phyloP scores from a whole-genome alignment of 1,284 basidiomycete species.

The Microbotryomycetes sp. region DNA sequence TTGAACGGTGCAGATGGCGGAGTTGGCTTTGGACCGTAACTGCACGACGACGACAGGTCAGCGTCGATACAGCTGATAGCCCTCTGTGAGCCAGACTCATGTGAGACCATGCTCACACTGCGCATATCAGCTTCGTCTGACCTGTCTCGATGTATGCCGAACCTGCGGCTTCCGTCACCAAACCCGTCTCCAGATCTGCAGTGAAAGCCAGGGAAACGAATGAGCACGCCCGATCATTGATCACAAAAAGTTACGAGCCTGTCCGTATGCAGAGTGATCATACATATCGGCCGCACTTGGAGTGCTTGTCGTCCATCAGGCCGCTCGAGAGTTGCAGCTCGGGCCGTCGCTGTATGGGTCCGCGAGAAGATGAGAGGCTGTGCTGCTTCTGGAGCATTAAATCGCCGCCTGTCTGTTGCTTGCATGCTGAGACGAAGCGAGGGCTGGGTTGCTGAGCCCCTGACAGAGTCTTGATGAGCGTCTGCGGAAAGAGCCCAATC shows the following conservation, averaged over 20 bases:
- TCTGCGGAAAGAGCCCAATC: too few species aligned
- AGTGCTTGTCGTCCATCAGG: constrained; percentile 52
- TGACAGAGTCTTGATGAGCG: too few species aligned
- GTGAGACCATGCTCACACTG: constrained; percentile 63
- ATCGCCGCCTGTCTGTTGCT: constrained; percentile 64
- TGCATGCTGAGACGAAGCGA: constrained; percentile 9
- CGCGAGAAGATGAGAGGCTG: neutral
- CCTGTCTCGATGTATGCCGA: constrained; percentile 90
- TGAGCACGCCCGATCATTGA: neutral
- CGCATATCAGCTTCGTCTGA: constrained; percentile 85
- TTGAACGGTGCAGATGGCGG: constrained; percentile 54
- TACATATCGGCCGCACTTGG: constrained; percentile 79
- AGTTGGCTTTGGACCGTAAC: constrained; percentile 72
- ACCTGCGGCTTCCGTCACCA: constrained; percentile 88
- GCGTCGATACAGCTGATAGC: neutral
- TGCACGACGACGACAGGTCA: constrained; percentile 39
- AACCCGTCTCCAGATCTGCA: constrained; percentile 76
- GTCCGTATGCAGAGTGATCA: constrained; percentile 41
- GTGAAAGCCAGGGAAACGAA: neutral
- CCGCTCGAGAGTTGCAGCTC: constrained; percentile 39
- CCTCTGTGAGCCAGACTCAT: constrained; percentile 1
- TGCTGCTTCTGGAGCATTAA: constrained; percentile 68
- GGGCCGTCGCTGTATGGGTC: constrained; percentile 38
- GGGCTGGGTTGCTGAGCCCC: neutral
- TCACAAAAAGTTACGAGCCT: neutral